phyloP scores from a whole-genome alignment of 2,329 filamentous ascomycete species.

The Penicillium sp. region DNA sequence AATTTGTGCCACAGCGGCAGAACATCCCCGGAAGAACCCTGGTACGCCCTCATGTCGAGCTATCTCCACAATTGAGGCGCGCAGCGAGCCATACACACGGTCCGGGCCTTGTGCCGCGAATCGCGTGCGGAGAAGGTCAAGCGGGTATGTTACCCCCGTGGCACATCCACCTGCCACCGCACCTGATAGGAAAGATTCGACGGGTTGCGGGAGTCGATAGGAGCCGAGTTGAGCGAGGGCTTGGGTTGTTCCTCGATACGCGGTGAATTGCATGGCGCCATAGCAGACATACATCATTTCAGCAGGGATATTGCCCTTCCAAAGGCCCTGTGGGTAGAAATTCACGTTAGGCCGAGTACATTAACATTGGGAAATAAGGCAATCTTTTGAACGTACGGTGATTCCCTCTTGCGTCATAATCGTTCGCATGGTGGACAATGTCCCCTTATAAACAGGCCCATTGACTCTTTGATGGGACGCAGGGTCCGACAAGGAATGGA shows the following conservation, averaged over 20 bases:
- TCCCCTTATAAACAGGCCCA: constrained; percentile 64
- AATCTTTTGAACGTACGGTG: constrained; percentile 47
- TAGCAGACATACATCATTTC: constrained; percentile 94
- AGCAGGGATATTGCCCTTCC: constrained; percentile 97
- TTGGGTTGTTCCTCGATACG: constrained; percentile 74
- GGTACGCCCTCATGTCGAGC: constrained; percentile 66
- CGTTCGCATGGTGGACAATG: constrained; percentile 68
- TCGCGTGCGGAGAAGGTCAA: constrained; percentile 87
- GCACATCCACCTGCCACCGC: constrained; percentile 78
- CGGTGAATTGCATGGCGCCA: constrained; percentile 81
- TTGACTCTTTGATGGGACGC: constrained; percentile 52
- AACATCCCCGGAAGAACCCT: constrained; percentile 86
- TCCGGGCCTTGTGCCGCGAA: constrained; percentile 91
- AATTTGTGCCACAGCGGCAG: constrained; percentile 79
- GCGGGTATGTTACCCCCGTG: constrained; percentile 82
- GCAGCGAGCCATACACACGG: constrained; percentile 72
- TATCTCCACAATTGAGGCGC: constrained; percentile 69
- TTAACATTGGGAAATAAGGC: not conserved
- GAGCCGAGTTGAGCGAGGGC: constrained; percentile 57
- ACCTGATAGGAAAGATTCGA: constrained; percentile 78
- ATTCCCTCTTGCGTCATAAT: constrained; percentile 81
- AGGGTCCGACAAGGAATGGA: constrained; percentile 77
- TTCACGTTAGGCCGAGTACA: not conserved
- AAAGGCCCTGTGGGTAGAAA: constrained; percentile 58
- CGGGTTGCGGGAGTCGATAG: constrained; percentile 59